Base-by-base conservation (phyloP, 1,284 basidiomycete species). In the Pyrrhoderma noxium region DNA sequence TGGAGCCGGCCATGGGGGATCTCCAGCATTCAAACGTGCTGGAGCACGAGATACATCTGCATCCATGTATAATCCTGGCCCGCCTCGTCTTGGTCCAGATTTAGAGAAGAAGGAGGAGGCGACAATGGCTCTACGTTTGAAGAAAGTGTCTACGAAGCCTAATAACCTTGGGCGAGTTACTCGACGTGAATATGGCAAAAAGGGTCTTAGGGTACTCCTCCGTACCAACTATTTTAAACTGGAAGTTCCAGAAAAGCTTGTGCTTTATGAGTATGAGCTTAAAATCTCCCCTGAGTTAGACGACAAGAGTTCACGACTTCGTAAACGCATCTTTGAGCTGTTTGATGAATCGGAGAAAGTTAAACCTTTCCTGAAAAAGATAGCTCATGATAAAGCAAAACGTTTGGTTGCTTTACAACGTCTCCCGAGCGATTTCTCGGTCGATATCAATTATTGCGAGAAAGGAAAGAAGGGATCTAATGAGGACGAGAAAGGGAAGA, bases 151-250 rank as follows among this genome's bases (percentile, higher is more conserved):
- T 9, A 59, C 65, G 1, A 31, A 31, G 27, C 11, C 11, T 5
- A 31, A 31, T 5, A 11, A 5, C 27, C 11, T 11, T 5, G 27
- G 27, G 11, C 5, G 27, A 11, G 27, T 31, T 23, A 13, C 77
- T 3, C 77, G 85, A 8, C 83, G 84, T 0, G 79, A 79, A 0
- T 87, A 71, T 56, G 86, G 86, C 8, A 82, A 74, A 0, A 59
- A 65, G 0, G 85, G 85, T 2, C 70, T 52, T 2, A 51, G 68
- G 0, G 73, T 80, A 45, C 72, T 65, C 0, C 64, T 88, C 5
- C 73, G 85, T 0, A 70, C 83, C 37, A 89, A 89, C 60, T 85
- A 86, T 63, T 86, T 85, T 61, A 57, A 81, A 0, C 61, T 85
- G 21, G 71, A 63, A 31, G 62, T 80, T 21, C 72, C 76, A 0